Percentiles rank a stretch among this genome's conserved stretches.
These are phyloP conservation scores for Micractinium sp. DNA, from an alignment of 139 green algal species.

Conservation along the genomic window DNA sequence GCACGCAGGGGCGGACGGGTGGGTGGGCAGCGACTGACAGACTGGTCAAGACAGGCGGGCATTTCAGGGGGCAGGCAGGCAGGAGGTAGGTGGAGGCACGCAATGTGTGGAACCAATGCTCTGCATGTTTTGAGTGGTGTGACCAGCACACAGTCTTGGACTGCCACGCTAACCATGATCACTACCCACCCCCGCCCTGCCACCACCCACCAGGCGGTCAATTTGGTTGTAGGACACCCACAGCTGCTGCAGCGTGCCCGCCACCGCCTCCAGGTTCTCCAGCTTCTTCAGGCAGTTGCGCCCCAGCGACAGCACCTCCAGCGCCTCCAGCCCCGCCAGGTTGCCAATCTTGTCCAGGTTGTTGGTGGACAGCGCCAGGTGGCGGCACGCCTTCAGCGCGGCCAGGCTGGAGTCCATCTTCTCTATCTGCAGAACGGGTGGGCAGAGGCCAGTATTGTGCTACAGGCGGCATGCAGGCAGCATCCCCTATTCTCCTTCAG, in stretches of 20 bases:
- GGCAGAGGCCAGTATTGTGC: constrained; percentile 47
- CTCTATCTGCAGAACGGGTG: constrained; percentile 76
- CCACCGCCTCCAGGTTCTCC: constrained; percentile 90
- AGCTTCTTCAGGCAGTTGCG: constrained; percentile 96
- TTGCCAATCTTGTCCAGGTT: constrained; percentile 94
- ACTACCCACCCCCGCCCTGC: too few relatives aligned
- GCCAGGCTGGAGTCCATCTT: constrained; percentile 91
- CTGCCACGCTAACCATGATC: too few relatives aligned
- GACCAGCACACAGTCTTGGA: not conserved
- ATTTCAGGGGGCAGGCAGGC: too few relatives aligned
- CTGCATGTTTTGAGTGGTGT: too few relatives aligned
- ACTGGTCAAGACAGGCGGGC: not conserved
- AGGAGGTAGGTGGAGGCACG: not conserved
- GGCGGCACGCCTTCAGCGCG: constrained; percentile 90
- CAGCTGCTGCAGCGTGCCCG: constrained; percentile 90
- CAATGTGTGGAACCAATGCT: not conserved
- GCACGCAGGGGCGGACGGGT: not conserved
- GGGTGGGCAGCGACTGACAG: not conserved
- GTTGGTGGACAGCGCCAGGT: constrained; percentile 94
- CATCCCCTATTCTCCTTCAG: not conserved
- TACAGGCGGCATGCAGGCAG: not conserved
- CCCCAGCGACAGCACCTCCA: constrained; percentile 87
- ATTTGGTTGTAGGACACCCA: constrained; percentile 96
- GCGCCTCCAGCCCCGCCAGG: constrained; percentile 78
- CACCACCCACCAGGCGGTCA: constrained; percentile 75